A percentile compares a stretch with the other conserved stretches of the same genome.
Conservation (phyloP, 2,329 filamentous ascomycete species). For the Arthroderma uncinatum region DNA sequence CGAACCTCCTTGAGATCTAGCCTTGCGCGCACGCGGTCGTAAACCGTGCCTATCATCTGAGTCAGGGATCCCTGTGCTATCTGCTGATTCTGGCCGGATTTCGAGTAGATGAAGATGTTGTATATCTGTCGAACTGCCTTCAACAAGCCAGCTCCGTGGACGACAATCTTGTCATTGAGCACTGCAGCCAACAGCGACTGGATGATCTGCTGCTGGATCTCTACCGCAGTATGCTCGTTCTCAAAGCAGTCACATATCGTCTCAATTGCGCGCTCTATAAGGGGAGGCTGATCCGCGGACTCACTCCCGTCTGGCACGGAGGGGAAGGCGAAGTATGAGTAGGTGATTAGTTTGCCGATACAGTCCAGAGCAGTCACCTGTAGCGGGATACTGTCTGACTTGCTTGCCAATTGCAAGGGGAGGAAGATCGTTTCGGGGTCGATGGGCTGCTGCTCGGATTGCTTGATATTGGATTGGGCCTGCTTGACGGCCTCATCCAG, state of each 20-base stretch:
- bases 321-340: slow-evolving; percentile 86
- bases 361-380: slow-evolving; percentile 89
- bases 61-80: slow-evolving; percentile 93
- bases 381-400: slow-evolving; percentile 71
- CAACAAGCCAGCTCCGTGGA: slow-evolving; percentile 86
- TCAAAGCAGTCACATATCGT: slow-evolving; percentile 99
- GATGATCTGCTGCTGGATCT: slow-evolving; percentile 95
- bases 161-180: slow-evolving; percentile 96
- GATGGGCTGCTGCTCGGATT: slow-evolving; percentile 67
- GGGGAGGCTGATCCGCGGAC: slow-evolving; percentile 42
- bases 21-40: slow-evolving; percentile 80
- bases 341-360: slow-evolving; percentile 97
- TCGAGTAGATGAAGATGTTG: slow-evolving; percentile 94
- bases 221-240: slow-evolving; percentile 80
- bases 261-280: slow-evolving; percentile 96
- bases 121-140: slow-evolving; percentile 97
- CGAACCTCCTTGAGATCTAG: slow-evolving; percentile 79
- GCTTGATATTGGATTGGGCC: slow-evolving; percentile 76
- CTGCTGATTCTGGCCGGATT: slow-evolving; percentile 88
- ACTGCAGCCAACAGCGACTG: slow-evolving; percentile 93
- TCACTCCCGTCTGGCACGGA: slow-evolving; percentile 30
- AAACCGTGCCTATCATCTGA: slow-evolving; percentile 97
- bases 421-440: slow-evolving; percentile 87
- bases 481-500: slow-evolving; percentile 70
- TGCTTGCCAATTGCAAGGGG: slow-evolving; percentile 79